Conservation (phyloP, 768 basidiomycete species). For the Rhizopogon salebrosus region DNA sequence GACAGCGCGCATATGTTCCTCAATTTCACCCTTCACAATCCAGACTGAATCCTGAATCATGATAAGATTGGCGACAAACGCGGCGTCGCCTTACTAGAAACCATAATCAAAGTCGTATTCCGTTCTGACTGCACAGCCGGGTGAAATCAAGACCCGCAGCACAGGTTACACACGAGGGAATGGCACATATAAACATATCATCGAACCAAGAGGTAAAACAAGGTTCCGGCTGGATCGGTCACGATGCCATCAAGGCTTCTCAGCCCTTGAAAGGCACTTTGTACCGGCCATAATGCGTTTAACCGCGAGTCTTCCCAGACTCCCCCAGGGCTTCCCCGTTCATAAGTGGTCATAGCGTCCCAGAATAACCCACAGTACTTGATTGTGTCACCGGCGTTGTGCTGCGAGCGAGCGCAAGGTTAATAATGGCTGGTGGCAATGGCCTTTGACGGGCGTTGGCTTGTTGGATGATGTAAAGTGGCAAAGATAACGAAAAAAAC, state of each 20-base stretch:
- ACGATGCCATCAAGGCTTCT: constrained; percentile 10
- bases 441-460: constrained; percentile 1
- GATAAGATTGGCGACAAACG: constrained; percentile 12
- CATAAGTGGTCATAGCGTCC: too few species aligned
- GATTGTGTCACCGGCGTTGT: constrained; percentile 9
- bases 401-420: neutral
- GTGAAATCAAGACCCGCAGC: neutral
- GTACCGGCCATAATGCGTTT: constrained; percentile 17
- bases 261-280: constrained; percentile 9
- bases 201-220: constrained; percentile 12
- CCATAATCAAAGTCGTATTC: neutral
- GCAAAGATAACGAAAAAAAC: constrained; percentile 14
- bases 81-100: neutral
- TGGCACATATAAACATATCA: neutral
- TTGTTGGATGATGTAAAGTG: constrained; percentile 7
- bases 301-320: constrained; percentile 13
- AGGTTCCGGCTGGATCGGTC: constrained; percentile 24
- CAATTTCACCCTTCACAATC: constrained; percentile 7
- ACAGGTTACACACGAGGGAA: constrained; percentile 3
- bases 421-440: neutral
- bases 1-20: constrained; percentile 7
- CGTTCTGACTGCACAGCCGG: neutral
- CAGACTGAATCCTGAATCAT: too few species aligned
- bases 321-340: constrained; percentile 4
- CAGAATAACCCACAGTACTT: constrained; percentile 13